These are phyloP conservation scores for Kuraishia hungarica DNA, from an alignment of 805 yeast genomes.

Conservation along the genomic window DNA sequence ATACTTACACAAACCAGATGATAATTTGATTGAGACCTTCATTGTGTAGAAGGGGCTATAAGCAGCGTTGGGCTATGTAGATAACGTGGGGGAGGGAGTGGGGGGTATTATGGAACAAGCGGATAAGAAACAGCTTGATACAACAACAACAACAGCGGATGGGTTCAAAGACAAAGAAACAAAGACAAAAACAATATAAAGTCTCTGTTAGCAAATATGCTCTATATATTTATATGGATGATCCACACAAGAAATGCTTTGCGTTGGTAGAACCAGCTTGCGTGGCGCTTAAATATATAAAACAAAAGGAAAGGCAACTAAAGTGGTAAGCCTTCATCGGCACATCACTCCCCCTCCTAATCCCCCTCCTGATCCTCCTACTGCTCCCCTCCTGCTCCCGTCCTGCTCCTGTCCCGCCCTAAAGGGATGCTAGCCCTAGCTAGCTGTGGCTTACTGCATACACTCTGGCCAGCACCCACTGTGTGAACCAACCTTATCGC, in stretches of 20 bases:
- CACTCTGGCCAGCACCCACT: background rate
- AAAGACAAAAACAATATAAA: background rate
- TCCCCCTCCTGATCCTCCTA: too few relatives aligned
- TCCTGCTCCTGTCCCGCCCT: too few relatives aligned
- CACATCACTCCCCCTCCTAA: background rate
- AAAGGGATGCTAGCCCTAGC: background rate
- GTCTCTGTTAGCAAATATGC: background rate
- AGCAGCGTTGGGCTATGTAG: constrained; percentile 1
- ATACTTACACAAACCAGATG: constrained; percentile 23
- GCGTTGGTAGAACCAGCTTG: background rate
- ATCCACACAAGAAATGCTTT: too few relatives aligned
- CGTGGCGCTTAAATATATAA: background rate
- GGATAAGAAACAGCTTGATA: too few relatives aligned
- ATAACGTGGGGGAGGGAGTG: background rate
- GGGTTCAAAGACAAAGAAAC: background rate
- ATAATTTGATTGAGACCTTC: constrained; percentile 41
- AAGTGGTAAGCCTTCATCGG: background rate
- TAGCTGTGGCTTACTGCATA: background rate
- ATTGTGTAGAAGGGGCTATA: constrained; percentile 14
- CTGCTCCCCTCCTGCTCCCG: too few relatives aligned
- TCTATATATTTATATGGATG: background rate
- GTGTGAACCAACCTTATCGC: background rate
- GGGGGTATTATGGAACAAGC: too few relatives aligned
- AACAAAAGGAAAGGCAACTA: background rate
- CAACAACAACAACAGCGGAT: background rate